phyloP scores from a whole-genome alignment of 2,329 filamentous ascomycete genomes.

The Alternaria ventricosa region DNA sequence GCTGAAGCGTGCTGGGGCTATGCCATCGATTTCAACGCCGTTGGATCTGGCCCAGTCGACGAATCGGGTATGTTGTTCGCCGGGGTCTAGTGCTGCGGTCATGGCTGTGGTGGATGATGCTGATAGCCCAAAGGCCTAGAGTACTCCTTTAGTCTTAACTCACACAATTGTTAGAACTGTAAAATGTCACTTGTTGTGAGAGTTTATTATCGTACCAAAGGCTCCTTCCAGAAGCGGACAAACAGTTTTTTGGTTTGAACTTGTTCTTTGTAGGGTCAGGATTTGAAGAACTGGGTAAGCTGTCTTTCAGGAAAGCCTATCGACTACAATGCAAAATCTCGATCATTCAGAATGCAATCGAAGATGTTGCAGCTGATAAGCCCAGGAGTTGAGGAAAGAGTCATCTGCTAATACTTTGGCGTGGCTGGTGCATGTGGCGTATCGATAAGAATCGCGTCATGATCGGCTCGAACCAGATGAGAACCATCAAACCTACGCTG shows the following conservation, averaged over 20 bases:
- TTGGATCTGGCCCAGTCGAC: conserved; percentile 70
- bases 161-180: neutral
- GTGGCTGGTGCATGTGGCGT: conserved; percentile 29
- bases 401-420: conserved; percentile 11
- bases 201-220: neutral
- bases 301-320: neutral
- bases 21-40: conserved; percentile 71
- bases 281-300: neutral
- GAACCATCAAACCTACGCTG: neutral
- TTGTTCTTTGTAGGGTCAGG: neutral
- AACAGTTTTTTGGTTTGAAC: neutral
- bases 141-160: neutral
- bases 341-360: neutral
- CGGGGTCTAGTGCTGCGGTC: conserved; percentile 42
- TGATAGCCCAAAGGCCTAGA: neutral
- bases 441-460: conserved; percentile 25
- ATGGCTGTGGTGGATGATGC: conserved; percentile 17
- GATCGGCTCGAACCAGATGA: neutral
- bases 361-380: neutral
- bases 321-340: neutral
- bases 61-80: conserved; percentile 61
- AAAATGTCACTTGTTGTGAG: no score
- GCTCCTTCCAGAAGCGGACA: neutral
- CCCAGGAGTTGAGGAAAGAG: neutral
- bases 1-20: conserved; percentile 70